Percentiles rank a stretch among this genome's conserved stretches.
phyloP scores from a whole-genome alignment of 352 stramenopile genomes.

The Globisporangium splendens region DNA sequence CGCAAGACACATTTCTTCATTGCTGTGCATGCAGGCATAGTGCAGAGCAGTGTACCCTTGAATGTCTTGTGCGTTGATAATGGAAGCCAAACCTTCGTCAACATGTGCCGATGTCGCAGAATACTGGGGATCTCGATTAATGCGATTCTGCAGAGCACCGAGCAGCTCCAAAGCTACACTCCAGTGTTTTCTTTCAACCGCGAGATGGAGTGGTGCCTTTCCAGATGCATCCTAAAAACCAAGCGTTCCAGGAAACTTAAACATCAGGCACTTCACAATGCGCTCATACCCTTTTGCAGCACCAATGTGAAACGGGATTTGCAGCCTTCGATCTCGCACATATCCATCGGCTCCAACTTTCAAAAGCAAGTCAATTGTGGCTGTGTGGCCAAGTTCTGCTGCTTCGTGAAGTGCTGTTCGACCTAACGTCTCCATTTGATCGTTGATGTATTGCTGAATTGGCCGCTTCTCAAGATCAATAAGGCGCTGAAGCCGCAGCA shows the following conservation, averaged over 20 bases:
- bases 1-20: conserved; percentile 23
- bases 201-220: conserved; percentile 48
- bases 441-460: conserved; percentile 46
- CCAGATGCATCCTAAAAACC: conserved; percentile 32
- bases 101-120: not conserved
- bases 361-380: conserved; percentile 51
- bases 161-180: conserved; percentile 28
- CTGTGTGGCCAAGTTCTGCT: conserved; percentile 51
- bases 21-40: conserved; percentile 40
- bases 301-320: conserved; percentile 46
- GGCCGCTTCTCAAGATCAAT: conserved; percentile 58
- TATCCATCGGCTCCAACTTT: conserved; percentile 56
- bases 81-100: not conserved
- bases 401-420: conserved; percentile 58
- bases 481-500: conserved; percentile 47
- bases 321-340: conserved; percentile 38
- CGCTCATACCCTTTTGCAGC: conserved; percentile 38
- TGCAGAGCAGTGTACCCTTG: conserved; percentile 55
- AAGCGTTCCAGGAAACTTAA: conserved; percentile 37
- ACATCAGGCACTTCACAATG: conserved; percentile 46
- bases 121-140: not conserved
- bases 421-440: conserved; percentile 30
- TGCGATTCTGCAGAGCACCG: conserved; percentile 14
- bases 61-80: conserved; percentile 32
- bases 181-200: conserved; percentile 35